A percentile compares a stretch with the other conserved stretches of the same genome.
These are phyloP conservation scores for Metschnikowia hibisci DNA, from an alignment of 805 yeast species.

Conservation along the genomic window DNA sequence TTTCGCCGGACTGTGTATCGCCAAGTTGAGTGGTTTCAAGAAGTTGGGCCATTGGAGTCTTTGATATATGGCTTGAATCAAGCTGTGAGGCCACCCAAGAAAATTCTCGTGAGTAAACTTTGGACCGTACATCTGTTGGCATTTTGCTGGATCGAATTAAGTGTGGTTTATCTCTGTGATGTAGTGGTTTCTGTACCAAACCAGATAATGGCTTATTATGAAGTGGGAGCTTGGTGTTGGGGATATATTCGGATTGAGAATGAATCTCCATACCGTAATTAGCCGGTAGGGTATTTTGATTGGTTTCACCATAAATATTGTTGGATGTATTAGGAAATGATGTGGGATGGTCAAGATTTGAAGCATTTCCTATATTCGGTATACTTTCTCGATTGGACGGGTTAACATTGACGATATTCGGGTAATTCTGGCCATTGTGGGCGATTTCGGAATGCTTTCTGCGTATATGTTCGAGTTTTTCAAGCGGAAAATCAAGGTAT, in stretches of 20 bases:
- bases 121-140: not conserved
- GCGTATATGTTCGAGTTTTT: slow-evolving; percentile 31
- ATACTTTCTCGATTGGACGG: not conserved
- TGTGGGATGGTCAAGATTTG: too few species aligned
- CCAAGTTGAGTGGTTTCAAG: not conserved
- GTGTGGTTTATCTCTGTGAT: not conserved
- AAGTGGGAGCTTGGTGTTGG: too few species aligned
- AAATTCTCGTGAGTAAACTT: not conserved
- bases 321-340: too few species aligned
- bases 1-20: not conserved
- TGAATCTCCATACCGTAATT: too few species aligned
- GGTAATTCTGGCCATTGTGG: not conserved
- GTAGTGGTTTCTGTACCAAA: not conserved
- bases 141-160: not conserved
- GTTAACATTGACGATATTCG: not conserved
- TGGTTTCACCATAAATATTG: too few species aligned
- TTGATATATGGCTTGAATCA: not conserved
- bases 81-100: not conserved
- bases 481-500: slow-evolving; percentile 39
- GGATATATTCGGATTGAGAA: too few species aligned
- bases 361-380: too few species aligned
- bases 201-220: too few species aligned
- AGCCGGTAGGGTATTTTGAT: too few species aligned
- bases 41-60: not conserved
- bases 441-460: slow-evolving; percentile 2